Evolutionary conservation across 495 filamentous ascomycete genomes (phyloP).

Genomic region (Annulohypoxylon moriforme): DNA sequence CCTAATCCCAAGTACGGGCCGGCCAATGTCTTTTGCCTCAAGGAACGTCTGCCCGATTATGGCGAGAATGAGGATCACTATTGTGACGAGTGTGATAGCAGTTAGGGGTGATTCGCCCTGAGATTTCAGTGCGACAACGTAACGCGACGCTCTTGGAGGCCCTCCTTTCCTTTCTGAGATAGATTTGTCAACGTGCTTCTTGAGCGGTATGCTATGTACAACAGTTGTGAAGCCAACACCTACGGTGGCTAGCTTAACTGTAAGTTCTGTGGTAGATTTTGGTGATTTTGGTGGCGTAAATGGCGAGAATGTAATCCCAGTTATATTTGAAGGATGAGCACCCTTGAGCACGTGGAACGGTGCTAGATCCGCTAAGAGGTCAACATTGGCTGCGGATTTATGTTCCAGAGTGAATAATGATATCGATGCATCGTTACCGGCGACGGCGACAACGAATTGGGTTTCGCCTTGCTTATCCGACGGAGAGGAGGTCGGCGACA

Average conservation of each 20-base stretch:
- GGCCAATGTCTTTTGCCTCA: conserved; percentile 71
- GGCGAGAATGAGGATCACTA: conserved; percentile 66
- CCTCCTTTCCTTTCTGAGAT: conserved; percentile 56
- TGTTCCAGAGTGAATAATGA: conserved; percentile 78
- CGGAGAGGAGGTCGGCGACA: conserved; percentile 64
- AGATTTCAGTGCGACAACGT: conserved; percentile 73
- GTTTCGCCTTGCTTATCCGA: conserved; percentile 62
- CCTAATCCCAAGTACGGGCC: conserved; percentile 64
- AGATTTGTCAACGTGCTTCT: conserved; percentile 57
- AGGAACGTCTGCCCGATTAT: conserved; percentile 73
- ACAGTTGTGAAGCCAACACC: conserved; percentile 86
- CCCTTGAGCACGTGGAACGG: conserved; percentile 72
- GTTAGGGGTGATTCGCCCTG: conserved; percentile 58
- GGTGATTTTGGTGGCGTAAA: conserved; percentile 67
- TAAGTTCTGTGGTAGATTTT: conserved; percentile 66
- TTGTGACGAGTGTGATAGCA: conserved; percentile 60
- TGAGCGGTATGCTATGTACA: conserved; percentile 84
- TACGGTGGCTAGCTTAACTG: conserved; percentile 79
- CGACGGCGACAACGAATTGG: conserved; percentile 83
- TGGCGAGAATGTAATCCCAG: conserved; percentile 81
- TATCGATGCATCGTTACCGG: conserved; percentile 85
- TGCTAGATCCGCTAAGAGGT: conserved; percentile 67
- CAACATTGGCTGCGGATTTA: conserved; percentile 54
- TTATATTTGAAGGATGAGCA: conserved; percentile 88
- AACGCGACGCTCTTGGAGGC: conserved; percentile 63